These are phyloP conservation scores for Sclerotinia trifoliorum DNA, from an alignment of 2,329 filamentous ascomycete species.

Conservation along the genomic window DNA sequence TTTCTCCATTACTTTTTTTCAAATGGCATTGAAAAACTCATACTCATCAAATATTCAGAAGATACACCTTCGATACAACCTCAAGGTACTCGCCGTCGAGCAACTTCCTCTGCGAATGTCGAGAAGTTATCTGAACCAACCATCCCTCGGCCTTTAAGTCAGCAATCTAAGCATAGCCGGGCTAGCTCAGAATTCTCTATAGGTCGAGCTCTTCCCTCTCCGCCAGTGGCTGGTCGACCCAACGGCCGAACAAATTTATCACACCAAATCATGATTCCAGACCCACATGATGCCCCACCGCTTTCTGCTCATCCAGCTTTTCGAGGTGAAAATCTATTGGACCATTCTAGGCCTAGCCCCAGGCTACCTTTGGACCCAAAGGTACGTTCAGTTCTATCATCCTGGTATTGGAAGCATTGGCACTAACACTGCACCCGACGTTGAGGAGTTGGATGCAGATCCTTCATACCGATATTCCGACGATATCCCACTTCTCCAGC, in stretches of 20 bases:
- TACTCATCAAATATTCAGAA: constrained; percentile 11
- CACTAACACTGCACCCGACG: constrained; percentile 37
- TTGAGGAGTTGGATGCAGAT: constrained; percentile 68
- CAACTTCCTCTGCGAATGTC: constrained; percentile 61
- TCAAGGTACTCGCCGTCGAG: constrained; percentile 52
- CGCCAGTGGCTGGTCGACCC: constrained; percentile 43
- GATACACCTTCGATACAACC: constrained; percentile 5
- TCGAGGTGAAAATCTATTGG: constrained; percentile 32
- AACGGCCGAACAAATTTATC: constrained; percentile 39
- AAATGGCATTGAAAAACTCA: not conserved
- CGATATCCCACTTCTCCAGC: constrained; percentile 64
- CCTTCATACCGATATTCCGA: constrained; percentile 66
- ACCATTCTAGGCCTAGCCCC: constrained; percentile 27
- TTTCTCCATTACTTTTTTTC: not conserved
- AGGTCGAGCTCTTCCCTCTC: constrained; percentile 53
- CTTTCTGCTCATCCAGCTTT: constrained; percentile 39
- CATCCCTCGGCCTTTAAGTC: constrained; percentile 54
- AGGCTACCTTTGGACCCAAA: constrained; percentile 24
- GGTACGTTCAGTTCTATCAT: constrained; percentile 30
- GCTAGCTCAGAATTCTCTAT: constrained; percentile 69
- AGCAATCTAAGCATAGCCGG: constrained; percentile 65
- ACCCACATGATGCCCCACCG: constrained; percentile 37
- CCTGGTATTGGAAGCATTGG: constrained; percentile 27
- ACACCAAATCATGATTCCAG: constrained; percentile 35
- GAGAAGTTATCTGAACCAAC: constrained; percentile 53